phyloP scores from a whole-genome alignment of 306 rosid genomes.

The Citrullus colocynthis region DNA sequence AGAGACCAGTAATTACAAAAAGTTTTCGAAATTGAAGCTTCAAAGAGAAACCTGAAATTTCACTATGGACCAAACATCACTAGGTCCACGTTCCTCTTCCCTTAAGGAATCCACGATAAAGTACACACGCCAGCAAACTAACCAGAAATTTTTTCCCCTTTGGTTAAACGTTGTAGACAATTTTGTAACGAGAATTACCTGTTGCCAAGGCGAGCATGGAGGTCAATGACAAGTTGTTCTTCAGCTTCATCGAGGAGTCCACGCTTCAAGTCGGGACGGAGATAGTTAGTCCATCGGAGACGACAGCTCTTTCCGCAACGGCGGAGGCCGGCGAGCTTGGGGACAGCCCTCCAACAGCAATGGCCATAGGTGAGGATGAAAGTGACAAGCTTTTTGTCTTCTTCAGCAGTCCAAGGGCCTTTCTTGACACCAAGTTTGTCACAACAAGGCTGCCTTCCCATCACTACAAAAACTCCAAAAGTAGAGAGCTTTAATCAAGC shows the following conservation, averaged over 20 bases:
- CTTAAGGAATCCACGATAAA: too few species aligned
- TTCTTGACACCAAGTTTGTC: constrained; percentile 94
- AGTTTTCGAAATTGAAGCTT: too few species aligned
- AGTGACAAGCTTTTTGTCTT: constrained; percentile 67
- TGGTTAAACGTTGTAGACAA: too few species aligned
- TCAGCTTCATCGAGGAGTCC: constrained; percentile 67
- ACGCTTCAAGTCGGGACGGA: constrained; percentile 80
- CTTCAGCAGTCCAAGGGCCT: constrained; percentile 95
- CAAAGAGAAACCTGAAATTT: too few species aligned
- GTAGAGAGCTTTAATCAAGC: not conserved
- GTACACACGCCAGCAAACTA: too few species aligned
- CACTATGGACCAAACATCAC: too few species aligned
- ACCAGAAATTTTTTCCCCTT: too few species aligned
- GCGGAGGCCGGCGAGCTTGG: constrained; percentile 75
- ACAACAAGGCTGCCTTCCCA: constrained; percentile 98
- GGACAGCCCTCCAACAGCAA: constrained; percentile 92
- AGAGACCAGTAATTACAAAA: too few species aligned
- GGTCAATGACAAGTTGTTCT: constrained; percentile 74
- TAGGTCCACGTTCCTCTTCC: too few species aligned
- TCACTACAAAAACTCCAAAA: constrained; percentile 6
- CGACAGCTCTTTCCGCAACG: constrained; percentile 96
- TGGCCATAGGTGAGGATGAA: constrained; percentile 75
- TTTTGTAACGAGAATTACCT: constrained; percentile 17
- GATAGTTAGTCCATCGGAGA: constrained; percentile 92
- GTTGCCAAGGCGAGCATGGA: constrained; percentile 82